phyloP scores from a whole-genome alignment of 805 yeast genomes.

The Yarrowia sp. region DNA sequence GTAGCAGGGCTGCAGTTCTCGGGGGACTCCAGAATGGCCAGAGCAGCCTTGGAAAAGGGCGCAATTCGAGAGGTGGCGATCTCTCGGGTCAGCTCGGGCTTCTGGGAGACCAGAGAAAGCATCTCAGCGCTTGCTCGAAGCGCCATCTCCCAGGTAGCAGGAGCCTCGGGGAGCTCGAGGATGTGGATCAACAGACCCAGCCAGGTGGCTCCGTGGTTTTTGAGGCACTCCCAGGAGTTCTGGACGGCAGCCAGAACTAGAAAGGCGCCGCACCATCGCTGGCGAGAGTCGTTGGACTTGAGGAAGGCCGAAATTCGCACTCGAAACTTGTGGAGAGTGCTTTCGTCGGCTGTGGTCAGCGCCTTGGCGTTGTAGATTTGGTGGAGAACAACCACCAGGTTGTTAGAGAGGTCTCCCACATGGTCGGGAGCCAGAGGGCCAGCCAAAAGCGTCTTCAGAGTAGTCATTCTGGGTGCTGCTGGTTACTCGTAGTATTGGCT shows the following conservation, averaged over 20 bases:
- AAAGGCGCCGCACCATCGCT: slow-evolving; percentile 43
- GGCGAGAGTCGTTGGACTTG: slow-evolving; percentile 39
- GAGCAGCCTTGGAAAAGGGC: slow-evolving; percentile 50
- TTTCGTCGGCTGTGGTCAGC: slow-evolving; percentile 28
- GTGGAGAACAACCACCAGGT: slow-evolving; percentile 27
- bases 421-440: slow-evolving; percentile 29
- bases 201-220: slow-evolving; percentile 44
- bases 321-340: slow-evolving; percentile 36
- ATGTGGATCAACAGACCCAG: slow-evolving; percentile 41
- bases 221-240: slow-evolving; percentile 36
- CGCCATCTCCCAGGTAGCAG: slow-evolving; percentile 37
- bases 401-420: slow-evolving; percentile 23
- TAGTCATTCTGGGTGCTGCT: not conserved
- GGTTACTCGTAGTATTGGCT: not conserved
- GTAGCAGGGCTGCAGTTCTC: slow-evolving; percentile 42
- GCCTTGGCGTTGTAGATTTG: slow-evolving; percentile 28
- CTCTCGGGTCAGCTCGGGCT: slow-evolving; percentile 82
- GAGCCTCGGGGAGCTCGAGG: slow-evolving; percentile 40
- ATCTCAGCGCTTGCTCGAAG: slow-evolving; percentile 35
- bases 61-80: slow-evolving; percentile 76
- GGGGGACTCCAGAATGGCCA: slow-evolving; percentile 47
- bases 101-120: slow-evolving; percentile 51
- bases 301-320: slow-evolving; percentile 39
- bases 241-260: slow-evolving; percentile 35
- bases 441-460: slow-evolving; percentile 27